phyloP scores from a whole-genome alignment of 257 asterid species.

The Lithospermum erythrorhizon region DNA sequence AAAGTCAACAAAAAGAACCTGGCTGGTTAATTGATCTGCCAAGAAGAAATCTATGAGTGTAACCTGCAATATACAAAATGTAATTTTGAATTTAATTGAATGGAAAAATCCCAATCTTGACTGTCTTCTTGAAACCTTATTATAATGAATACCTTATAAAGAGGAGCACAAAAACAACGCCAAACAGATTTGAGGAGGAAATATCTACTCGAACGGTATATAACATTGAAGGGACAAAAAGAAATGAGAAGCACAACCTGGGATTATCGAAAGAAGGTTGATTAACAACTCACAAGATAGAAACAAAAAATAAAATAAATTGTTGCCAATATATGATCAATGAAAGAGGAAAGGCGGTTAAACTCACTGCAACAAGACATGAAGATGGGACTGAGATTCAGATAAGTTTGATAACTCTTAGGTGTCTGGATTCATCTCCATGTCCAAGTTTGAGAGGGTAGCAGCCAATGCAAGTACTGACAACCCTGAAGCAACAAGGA shows the following conservation, averaged over 20 bases:
- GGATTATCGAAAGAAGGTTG: not conserved
- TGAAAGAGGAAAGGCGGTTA: not conserved
- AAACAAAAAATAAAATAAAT: not conserved
- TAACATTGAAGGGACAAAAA: conserved; percentile 57
- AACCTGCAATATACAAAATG: conserved; percentile 26
- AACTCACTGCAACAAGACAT: conserved; percentile 49
- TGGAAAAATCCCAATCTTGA: too few relatives aligned
- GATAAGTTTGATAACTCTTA: conserved; percentile 23
- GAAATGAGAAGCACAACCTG: conserved; percentile 45
- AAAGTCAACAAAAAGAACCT: conserved; percentile 27
- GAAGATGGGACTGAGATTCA: conserved; percentile 56
- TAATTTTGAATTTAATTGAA: not conserved
- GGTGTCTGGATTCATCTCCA: conserved; percentile 69
- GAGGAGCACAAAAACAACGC: conserved; percentile 75
- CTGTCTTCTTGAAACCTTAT: not conserved
- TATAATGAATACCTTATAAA: conserved; percentile 48
- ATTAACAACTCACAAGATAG: not conserved
- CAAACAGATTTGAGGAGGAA: conserved; percentile 45
- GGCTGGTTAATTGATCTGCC: conserved; percentile 94
- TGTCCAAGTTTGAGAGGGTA: conserved; percentile 53
- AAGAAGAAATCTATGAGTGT: conserved; percentile 67
- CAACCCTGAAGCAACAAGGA: conserved; percentile 70
- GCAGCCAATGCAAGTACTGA: conserved; percentile 54
- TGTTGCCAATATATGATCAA: not conserved
- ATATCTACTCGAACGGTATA: conserved; percentile 68